A percentile compares a stretch with the other conserved stretches of the same genome.
These are phyloP conservation scores for Hamiltosporidium tvaerminnensis DNA, from an alignment of 371 early-diverging fungal species.

Conservation along the genomic window DNA sequence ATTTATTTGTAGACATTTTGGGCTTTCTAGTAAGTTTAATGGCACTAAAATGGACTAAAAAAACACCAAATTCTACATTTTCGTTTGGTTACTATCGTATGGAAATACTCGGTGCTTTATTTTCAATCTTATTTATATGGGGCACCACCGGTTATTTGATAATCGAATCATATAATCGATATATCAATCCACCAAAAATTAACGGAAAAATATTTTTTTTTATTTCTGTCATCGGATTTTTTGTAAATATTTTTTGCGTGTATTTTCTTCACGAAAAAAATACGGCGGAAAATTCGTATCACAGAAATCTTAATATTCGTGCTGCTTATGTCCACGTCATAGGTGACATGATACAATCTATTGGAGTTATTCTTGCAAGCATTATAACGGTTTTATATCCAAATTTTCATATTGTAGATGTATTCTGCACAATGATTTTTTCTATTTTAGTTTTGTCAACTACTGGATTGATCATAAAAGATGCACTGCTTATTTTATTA, in stretches of 20 bases:
- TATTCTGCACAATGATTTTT: slow-evolving; percentile 67
- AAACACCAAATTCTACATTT: slow-evolving; percentile 16
- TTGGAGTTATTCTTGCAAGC: slow-evolving; percentile 70
- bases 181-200: slow-evolving; percentile 32
- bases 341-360: slow-evolving; percentile 64
- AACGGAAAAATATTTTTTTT: slow-evolving; percentile 35
- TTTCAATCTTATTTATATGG: slow-evolving; percentile 43
- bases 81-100: slow-evolving; percentile 41
- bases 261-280: neutral
- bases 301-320: slow-evolving; percentile 57
- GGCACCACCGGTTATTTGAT: slow-evolving; percentile 32
- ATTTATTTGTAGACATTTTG: slow-evolving; percentile 39
- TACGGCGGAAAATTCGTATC: neutral
- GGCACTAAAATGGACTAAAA: slow-evolving; percentile 32
- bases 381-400: slow-evolving; percentile 64
- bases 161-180: slow-evolving; percentile 27
- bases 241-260: slow-evolving; percentile 30
- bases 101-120: slow-evolving; percentile 36
- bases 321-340: slow-evolving; percentile 74
- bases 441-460: slow-evolving; percentile 62
- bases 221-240: slow-evolving; percentile 33
- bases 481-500: slow-evolving; percentile 63
- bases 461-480: slow-evolving; percentile 60
- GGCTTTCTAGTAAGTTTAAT: slow-evolving; percentile 40
- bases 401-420: slow-evolving; percentile 59